Evolutionary conservation across 768 basidiomycete genomes (phyloP).

Genomic region (Lactarius quietus): DNA sequence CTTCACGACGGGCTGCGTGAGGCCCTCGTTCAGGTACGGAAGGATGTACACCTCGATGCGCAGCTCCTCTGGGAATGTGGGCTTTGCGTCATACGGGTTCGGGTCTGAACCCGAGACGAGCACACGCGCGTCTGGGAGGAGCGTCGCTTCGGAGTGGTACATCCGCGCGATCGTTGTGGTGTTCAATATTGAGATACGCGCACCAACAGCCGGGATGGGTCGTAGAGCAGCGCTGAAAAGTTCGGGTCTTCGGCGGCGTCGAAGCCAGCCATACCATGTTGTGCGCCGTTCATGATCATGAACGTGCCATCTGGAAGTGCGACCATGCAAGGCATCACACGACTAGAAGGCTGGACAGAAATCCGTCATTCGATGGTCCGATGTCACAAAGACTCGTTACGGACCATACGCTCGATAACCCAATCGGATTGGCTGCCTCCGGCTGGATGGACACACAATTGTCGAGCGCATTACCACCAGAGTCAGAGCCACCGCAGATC

Average conservation of each 20-base stretch:
- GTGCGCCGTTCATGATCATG: slow-evolving; percentile 72
- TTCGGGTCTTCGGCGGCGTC: slow-evolving; percentile 45
- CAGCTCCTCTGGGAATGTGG: slow-evolving; percentile 69
- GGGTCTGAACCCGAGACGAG: slow-evolving; percentile 75
- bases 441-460: slow-evolving; percentile 72
- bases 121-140: slow-evolving; percentile 69
- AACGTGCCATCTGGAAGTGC: slow-evolving; percentile 70
- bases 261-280: slow-evolving; percentile 66
- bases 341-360: slow-evolving; percentile 51
- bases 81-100: not conserved
- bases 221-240: slow-evolving; percentile 55
- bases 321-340: slow-evolving; percentile 76
- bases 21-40: slow-evolving; percentile 69
- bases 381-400: slow-evolving; percentile 27
- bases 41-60: slow-evolving; percentile 44
- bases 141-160: slow-evolving; percentile 44
- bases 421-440: slow-evolving; percentile 58
- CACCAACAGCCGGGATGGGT: slow-evolving; percentile 54
- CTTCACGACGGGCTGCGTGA: slow-evolving; percentile 37
- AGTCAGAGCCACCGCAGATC: slow-evolving; percentile 73
- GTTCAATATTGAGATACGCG: slow-evolving; percentile 62
- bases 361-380: not conserved
- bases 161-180: slow-evolving; percentile 67
- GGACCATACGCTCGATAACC: slow-evolving; percentile 76
- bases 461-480: slow-evolving; percentile 49